phyloP scores from a whole-genome alignment of 2,329 filamentous ascomycete genomes.

The Emericellopsis atlantica region DNA sequence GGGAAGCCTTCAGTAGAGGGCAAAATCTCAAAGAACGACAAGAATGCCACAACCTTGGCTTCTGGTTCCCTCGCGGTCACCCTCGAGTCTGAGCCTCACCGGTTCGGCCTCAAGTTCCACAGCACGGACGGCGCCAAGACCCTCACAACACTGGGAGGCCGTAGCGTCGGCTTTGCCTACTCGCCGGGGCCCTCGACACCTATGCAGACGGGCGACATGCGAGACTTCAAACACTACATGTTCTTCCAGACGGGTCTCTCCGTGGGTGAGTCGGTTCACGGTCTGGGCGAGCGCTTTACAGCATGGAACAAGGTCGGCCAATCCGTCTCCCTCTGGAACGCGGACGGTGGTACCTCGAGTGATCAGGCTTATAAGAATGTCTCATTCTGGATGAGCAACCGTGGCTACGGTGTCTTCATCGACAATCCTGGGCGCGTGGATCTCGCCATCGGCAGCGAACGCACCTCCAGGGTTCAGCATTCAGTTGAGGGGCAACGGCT shows the following conservation, averaged over 20 bases:
- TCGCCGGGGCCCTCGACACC: slow-evolving; percentile 18
- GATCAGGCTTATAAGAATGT: slow-evolving; percentile 65
- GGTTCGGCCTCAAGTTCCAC: slow-evolving; percentile 24
- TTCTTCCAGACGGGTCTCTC: slow-evolving; percentile 41
- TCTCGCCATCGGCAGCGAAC: slow-evolving; percentile 61
- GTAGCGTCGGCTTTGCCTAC: slow-evolving; percentile 25
- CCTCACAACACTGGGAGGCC: slow-evolving; percentile 23
- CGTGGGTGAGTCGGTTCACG: slow-evolving; percentile 57
- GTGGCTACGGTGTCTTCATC: slow-evolving; percentile 68
- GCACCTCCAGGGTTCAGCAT: slow-evolving; percentile 58
- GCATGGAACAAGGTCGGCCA: slow-evolving; percentile 68
- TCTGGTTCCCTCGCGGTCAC: slow-evolving; percentile 22
- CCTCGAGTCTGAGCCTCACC: slow-evolving; percentile 19
- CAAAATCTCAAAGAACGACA: slow-evolving; percentile 14
- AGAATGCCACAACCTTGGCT: slow-evolving; percentile 18
- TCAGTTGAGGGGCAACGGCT: slow-evolving; percentile 56
- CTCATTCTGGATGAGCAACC: slow-evolving; percentile 55
- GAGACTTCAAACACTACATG: slow-evolving; percentile 39
- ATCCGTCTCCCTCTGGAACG: slow-evolving; percentile 50
- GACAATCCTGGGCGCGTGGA: slow-evolving; percentile 59
- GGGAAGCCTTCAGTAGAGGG: slow-evolving; percentile 16
- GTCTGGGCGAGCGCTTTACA: slow-evolving; percentile 65
- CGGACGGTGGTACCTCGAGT: slow-evolving; percentile 52
- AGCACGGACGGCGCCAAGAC: slow-evolving; percentile 19
- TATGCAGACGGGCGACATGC: slow-evolving; percentile 20